Evolutionary conservation across 2,329 filamentous ascomycete genomes (phyloP).

Genomic region (Magnaporthales sp.): DNA sequence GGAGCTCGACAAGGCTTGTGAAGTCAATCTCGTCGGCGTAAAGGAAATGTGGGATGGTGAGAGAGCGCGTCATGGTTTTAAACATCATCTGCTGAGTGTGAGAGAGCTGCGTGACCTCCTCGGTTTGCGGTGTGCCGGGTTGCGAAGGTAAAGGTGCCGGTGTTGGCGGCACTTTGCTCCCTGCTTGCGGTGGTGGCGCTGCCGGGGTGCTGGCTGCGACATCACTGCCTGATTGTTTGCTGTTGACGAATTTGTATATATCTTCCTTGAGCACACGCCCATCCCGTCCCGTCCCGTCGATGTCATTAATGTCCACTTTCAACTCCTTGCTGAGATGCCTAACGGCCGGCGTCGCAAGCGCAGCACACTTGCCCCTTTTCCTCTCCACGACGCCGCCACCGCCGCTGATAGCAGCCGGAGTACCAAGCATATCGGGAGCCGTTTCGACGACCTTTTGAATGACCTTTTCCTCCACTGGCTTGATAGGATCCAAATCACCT

Average conservation of each 20-base stretch:
- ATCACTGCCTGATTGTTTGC: conserved; percentile 28
- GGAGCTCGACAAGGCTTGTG: conserved; percentile 62
- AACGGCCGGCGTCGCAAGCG: conserved; percentile 85
- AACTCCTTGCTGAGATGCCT: conserved; percentile 78
- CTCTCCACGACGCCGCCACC: background rate
- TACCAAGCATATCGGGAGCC: conserved; percentile 4
- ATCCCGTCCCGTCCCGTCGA: conserved; percentile 81
- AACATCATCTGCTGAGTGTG: conserved; percentile 89
- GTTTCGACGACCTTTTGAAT: background rate
- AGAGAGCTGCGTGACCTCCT: conserved; percentile 62
- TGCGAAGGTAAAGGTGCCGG: conserved; percentile 18
- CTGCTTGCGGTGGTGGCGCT: background rate
- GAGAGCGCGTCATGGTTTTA: conserved; percentile 89
- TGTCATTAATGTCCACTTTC: conserved; percentile 66
- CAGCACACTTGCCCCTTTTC: conserved; percentile 55
- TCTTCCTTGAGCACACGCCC: conserved; percentile 91
- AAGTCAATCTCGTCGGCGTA: conserved; percentile 89
- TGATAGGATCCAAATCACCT: conserved; percentile 34
- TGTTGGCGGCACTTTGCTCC: conserved; percentile 10
- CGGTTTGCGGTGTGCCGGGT: conserved; percentile 43
- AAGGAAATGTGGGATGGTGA: conserved; percentile 89
- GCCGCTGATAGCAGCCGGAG: background rate
- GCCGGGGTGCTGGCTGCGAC: conserved; percentile 13
- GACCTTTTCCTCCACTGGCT: conserved; percentile 14
- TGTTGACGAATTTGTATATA: conserved; percentile 62